Conservation (phyloP, 176 grass and related monocot genomes). For the Oryza nivara region DNA sequence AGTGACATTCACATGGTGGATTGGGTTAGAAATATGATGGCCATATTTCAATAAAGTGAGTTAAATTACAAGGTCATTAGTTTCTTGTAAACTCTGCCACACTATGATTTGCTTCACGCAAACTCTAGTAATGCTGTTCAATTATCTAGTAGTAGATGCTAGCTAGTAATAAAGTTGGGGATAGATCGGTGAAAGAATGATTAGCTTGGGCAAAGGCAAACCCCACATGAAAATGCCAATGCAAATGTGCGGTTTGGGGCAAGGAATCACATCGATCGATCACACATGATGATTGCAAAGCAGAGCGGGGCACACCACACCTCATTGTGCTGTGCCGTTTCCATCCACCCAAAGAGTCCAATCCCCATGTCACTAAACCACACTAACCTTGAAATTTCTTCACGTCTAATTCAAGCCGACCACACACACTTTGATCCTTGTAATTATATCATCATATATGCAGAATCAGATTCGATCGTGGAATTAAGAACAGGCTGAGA, state of each 20-base stretch:
- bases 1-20: neutral
- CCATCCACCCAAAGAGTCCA: neutral
- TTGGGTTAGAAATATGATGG: neutral
- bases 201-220: conserved; percentile 27
- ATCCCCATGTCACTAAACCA: neutral
- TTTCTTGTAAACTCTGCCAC: neutral
- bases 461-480: conserved; percentile 25
- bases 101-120: conserved; percentile 17
- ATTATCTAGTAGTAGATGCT: neutral
- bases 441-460: conserved; percentile 8
- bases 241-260: neutral
- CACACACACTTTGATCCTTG: neutral
- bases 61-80: neutral
- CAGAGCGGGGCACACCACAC: neutral
- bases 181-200: neutral
- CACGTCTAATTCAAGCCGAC: conserved; percentile 1
- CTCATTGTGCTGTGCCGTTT: neutral
- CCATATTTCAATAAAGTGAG: neutral
- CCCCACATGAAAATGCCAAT: conserved; percentile 24
- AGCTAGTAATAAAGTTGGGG: neutral
- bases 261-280: conserved; percentile 29
- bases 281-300: conserved; percentile 22
- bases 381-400: conserved; percentile 23
- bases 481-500: too few species aligned
- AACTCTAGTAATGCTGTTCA: neutral